Base-by-base conservation (phyloP, 495 filamentous ascomycete species). In the Xanthoparmelia taractica region DNA sequence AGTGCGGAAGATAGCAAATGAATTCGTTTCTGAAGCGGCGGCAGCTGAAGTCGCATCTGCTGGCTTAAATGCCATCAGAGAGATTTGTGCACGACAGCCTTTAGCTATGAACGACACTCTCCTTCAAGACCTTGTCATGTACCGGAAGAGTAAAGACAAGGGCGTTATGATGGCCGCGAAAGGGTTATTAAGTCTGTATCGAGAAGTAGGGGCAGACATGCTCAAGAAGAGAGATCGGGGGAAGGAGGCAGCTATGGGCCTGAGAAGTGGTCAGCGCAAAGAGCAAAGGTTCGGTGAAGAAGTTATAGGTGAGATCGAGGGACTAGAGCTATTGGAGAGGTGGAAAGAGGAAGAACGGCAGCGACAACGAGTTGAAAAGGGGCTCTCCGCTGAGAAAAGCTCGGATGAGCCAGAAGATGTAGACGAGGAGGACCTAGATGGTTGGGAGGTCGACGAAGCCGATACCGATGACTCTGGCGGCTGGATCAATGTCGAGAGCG, bases 71-170 rank as follows among this genome's bases (percentile, higher is more conserved):
- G 86, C 90, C 27, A 97, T 97, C 71, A 84, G 93, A 59, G 94
- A 99, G 71, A 87, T 99, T 17, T 97, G 94, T 71, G 86, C 84
- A 4, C 80, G 94, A 59, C 93, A 97, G 69, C 94, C 95, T 27
- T 77, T 97, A 27, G 94, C 92, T 23, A 97, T 99, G 88, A 91
- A 89, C 66, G 89, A 96, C 64, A 96, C 93, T 0, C 79, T 97
- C 17, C 78, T 99, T n/a, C 94, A 97, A 73, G 94, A 98, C 77
- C 76, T 99, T 40, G 91, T 97, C 18, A 85, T 92, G 84, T 99
- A 99, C 75, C 83, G 91, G 63, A 96, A 93, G 76, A 94, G 89
- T 71, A 97, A 97, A 70, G 95, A 99, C 71, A 97, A 97, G 75
- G 92, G 92, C 64, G 90, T 95, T 17, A 88, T 95, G 80, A 97